Evolutionary conservation across 768 basidiomycete species (phyloP), one percentile per base, ranked within the genome.

Genomic region (Sarcomyxa edulis): DNA sequence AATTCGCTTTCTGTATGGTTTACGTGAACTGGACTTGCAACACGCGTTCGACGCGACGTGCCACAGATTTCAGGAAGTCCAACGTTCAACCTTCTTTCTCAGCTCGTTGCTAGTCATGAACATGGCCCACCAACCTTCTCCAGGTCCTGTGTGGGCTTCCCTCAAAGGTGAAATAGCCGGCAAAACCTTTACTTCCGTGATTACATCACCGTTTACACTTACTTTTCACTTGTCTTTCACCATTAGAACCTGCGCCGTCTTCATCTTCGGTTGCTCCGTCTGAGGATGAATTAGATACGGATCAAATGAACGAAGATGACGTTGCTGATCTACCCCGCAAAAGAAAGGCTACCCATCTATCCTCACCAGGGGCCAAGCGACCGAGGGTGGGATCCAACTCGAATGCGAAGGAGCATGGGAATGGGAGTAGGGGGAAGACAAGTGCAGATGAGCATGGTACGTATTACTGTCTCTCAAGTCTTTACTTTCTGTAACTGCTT

Each of bases 81-180:
- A n/a, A n/a, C n/a, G n/a, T n/a, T n/a, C n/a, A n/a, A n/a, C n/a
- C n/a, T n/a, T n/a, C n/a, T n/a, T n/a, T n/a, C n/a, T n/a, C n/a
- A n/a, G n/a, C n/a, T n/a, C 15, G 37, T 29, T 41, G 39, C 14
- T 12, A 19, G 14, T 10, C 19, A 32, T 25, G 21, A 20, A 33
- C 6, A 18, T 34, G 29, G 27, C 20, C 20, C n/a, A 19, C 23
- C 27, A 30, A 16, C 35, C 33, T 11, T 44, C 43, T 10, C 43
- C 44, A 23, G 29, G 39, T 12, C 44, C 44, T 40, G 12, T 19
- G 14, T 45, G 44, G 44, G 44, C 34, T 24, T 31, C 27, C 9
- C 21, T 45, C 19, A 33, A 33, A 35, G 43, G 43, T 39, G 14
- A 6, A 22, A 5, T 9, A 14, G 12, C 10, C 16, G 10, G 20